These are phyloP conservation scores for baker's yeast (Saccharomyces cerevisiae) DNA, from an alignment of 805 yeast species.

Conservation along the genomic window DNA sequence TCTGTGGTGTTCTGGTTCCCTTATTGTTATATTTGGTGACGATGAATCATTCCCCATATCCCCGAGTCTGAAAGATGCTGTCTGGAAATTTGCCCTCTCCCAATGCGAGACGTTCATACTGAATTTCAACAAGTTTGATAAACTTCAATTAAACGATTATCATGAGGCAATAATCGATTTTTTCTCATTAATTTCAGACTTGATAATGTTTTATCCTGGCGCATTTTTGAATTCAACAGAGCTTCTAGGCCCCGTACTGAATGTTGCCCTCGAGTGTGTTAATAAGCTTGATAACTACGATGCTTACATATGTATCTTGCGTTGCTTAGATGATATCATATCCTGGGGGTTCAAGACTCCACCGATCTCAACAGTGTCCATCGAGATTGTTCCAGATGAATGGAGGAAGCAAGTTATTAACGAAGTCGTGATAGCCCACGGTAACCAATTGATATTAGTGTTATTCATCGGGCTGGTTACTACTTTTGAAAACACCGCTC, in stretches of 20 bases:
- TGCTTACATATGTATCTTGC: slow-evolving; percentile 60
- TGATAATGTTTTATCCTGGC: slow-evolving; percentile 59
- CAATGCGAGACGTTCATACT: slow-evolving; percentile 55
- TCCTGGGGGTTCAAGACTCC: slow-evolving; percentile 80
- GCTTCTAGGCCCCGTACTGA: slow-evolving; percentile 44
- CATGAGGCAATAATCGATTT: slow-evolving; percentile 76
- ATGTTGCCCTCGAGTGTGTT: slow-evolving; percentile 46
- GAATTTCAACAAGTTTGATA: slow-evolving; percentile 28
- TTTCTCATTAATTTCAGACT: slow-evolving; percentile 69
- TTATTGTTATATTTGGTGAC: slow-evolving; percentile 63
- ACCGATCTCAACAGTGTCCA: slow-evolving; percentile 58
- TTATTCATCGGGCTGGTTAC: slow-evolving; percentile 61
- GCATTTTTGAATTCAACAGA: slow-evolving; percentile 31
- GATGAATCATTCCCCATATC: slow-evolving; percentile 35
- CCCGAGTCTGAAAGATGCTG: slow-evolving; percentile 43
- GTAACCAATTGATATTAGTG: slow-evolving; percentile 44
- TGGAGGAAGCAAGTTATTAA: slow-evolving; percentile 43
- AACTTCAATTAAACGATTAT: slow-evolving; percentile 15
- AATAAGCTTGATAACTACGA: slow-evolving; percentile 56
- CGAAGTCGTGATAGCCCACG: slow-evolving; percentile 43
- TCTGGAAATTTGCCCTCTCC: slow-evolving; percentile 66
- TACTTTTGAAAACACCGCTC: slow-evolving; percentile 61
- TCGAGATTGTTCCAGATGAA: slow-evolving; percentile 45
- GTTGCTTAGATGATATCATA: slow-evolving; percentile 70
- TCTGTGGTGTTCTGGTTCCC: slow-evolving; percentile 80